Evolutionary conservation across 495 filamentous ascomycete genomes (phyloP), one percentile per base, ranked within the genome.

Genomic region (Annulohypoxylon maeteangense): DNA sequence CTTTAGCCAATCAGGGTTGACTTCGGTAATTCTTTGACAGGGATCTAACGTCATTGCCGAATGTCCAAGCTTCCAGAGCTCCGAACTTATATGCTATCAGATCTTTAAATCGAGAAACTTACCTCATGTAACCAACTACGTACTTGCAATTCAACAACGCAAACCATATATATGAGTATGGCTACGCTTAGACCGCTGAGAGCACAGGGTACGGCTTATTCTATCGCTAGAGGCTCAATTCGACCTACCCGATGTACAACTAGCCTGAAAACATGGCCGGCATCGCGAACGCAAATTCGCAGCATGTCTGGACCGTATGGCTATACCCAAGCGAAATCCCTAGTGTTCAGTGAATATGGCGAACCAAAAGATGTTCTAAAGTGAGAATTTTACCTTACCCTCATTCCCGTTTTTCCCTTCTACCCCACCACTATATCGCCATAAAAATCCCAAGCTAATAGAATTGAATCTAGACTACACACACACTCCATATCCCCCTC

Each of bases 261-360:
- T 23, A 22, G 42, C 25, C 27, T 48, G 23, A 63, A 47, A 20
- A 11, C 22, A 1, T 48, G 36, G 25, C 63, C 62, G 3, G 51
- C 38, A 4, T 42, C 71, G 53, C 47, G 51, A 25, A 50, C 25
- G 16, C 66, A 69, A 32, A 68, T 74, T 22, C 75, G 75, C 0
- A 70, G 75, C 77, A 80, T 79, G 44, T 85, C 83, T 51, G 83
- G 91, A 20, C 85, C 86, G 27, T 98, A 97, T 78, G 96, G 96
- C 68, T 98, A 98, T 82, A 95, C 91, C n/a, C 95, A 98, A 81
- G 90, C 96, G 62, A 96, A 97, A 84, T 88, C 93, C 0, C 89
- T 99, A 54, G 87, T 94, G 4, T 97, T 96, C 78, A 88, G 88
- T 50, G 85, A 90, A 74, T 90, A 95, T 77, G 95, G 96, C 78